phyloP scores from a whole-genome alignment of 2,329 filamentous ascomycete genomes.

The Cercospora berteroae region DNA sequence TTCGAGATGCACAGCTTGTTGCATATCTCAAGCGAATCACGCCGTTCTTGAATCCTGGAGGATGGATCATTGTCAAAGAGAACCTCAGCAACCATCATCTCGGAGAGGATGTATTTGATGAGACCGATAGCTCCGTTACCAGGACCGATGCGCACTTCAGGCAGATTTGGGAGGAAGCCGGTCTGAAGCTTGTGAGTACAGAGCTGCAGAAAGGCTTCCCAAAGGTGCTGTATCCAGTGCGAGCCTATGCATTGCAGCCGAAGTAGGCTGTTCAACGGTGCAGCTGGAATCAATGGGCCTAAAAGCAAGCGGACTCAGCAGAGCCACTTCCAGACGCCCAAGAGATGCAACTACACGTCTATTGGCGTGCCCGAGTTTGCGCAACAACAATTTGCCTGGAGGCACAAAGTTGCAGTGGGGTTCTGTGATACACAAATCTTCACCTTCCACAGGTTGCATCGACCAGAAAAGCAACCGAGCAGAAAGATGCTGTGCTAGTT shows the following conservation, averaged over 20 bases:
- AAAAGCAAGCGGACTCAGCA: too few species aligned
- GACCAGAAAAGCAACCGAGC: not conserved
- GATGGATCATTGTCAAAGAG: constrained; percentile 74
- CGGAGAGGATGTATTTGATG: constrained; percentile 69
- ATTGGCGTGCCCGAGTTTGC: too few species aligned
- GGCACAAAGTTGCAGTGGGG: too few species aligned
- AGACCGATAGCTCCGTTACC: constrained; percentile 73
- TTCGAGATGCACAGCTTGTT: constrained; percentile 71
- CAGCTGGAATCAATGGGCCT: not conserved
- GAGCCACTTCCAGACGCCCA: too few species aligned
- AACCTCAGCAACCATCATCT: constrained; percentile 61
- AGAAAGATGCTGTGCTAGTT: not conserved
- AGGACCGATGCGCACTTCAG: constrained; percentile 71
- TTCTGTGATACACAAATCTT: too few species aligned
- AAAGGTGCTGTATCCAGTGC: constrained; percentile 67
- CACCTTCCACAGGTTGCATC: too few species aligned
- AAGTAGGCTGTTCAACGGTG: not conserved
- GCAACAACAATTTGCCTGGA: too few species aligned
- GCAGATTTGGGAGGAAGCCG: constrained; percentile 66
- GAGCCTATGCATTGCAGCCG: constrained; percentile 72
- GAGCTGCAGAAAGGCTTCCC: constrained; percentile 74
- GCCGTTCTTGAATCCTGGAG: constrained; percentile 46
- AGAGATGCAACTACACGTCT: too few species aligned
- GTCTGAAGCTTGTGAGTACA: constrained; percentile 64
- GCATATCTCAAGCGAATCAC: constrained; percentile 64